A percentile compares a stretch with the other conserved stretches of the same genome.
Evolutionary conservation across 2,329 filamentous ascomycete genomes (phyloP).

Genomic region (Beauveria rudraprayagi): DNA sequence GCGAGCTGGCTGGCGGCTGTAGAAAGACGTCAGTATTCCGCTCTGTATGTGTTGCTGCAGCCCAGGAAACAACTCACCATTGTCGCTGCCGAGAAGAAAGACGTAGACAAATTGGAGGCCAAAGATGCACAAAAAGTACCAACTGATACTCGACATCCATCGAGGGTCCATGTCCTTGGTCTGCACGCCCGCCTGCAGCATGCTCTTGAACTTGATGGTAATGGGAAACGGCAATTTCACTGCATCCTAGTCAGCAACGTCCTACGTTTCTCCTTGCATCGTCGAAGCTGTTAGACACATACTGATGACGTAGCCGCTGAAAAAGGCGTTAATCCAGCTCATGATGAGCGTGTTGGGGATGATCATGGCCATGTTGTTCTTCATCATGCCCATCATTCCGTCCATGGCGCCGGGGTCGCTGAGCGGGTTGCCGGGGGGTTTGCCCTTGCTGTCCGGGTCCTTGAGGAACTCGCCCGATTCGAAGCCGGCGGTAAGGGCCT

Average conservation of each 20-base stretch:
- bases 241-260: constrained; percentile 17
- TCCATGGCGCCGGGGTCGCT: constrained; percentile 95
- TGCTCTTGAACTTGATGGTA: constrained; percentile 98
- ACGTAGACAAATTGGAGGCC: constrained; percentile 95
- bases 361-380: constrained; percentile 99
- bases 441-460: constrained; percentile 75
- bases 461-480: constrained; percentile 85
- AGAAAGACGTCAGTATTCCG: constrained; percentile 12
- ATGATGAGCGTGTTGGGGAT: constrained; percentile 98
- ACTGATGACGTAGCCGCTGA: constrained; percentile 97
- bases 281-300: constrained; percentile 17
- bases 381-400: constrained; percentile 99
- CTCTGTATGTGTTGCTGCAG: not conserved
- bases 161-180: constrained; percentile 93
- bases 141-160: constrained; percentile 97
- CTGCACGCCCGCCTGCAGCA: constrained; percentile 94
- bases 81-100: constrained; percentile 91
- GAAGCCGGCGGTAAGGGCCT: constrained; percentile 70
- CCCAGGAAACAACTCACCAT: constrained; percentile 52
- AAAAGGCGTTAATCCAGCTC: constrained; percentile 99
- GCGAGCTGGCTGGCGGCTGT: constrained; percentile 84
- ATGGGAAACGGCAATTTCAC: constrained; percentile 97
- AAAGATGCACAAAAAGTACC: constrained; percentile 98
- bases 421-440: constrained; percentile 88
- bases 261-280: no score